These are phyloP conservation scores for Pythium vanterpoolii DNA, from an alignment of 352 stramenopile species.

Conservation along the genomic window DNA sequence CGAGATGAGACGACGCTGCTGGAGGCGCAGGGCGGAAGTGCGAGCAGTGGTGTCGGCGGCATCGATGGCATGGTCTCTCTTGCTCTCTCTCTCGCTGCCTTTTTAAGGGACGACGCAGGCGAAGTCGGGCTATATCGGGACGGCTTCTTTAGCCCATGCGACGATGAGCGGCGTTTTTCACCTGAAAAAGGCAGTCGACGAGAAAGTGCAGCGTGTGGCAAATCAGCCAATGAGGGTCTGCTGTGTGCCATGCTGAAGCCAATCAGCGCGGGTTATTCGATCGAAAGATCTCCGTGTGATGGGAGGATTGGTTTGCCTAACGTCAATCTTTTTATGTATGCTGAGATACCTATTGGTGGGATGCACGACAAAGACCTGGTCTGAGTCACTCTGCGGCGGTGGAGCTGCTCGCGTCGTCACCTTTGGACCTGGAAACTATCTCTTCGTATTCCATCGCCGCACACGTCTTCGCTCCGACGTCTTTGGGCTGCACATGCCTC, in stretches of 20 bases:
- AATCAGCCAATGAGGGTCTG: background rate
- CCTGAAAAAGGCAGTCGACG: background rate
- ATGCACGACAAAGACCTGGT: background rate
- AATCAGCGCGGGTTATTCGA: background rate
- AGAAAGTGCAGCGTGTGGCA: background rate
- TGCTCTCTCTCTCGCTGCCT: too few species aligned
- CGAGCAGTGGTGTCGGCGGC: background rate
- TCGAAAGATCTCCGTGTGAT: background rate
- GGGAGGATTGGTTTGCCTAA: background rate
- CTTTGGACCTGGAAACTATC: conserved; percentile 4
- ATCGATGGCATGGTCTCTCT: background rate
- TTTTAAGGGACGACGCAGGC: too few species aligned
- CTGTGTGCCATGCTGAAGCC: background rate
- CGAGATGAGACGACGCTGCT: background rate
- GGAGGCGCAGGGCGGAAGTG: background rate
- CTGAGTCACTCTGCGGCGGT: background rate
- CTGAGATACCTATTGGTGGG: conserved; percentile 1
- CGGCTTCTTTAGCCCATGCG: background rate
- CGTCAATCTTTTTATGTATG: background rate
- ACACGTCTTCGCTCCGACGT: conserved; percentile 3
- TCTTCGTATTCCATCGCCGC: background rate
- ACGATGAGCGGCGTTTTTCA: background rate
- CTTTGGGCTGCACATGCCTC: background rate
- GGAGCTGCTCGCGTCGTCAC: background rate
- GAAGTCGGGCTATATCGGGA: too few species aligned